These are phyloP conservation scores for Dionaea muscipula DNA, from an alignment of 179 eudicot genomes.

Conservation along the genomic window DNA sequence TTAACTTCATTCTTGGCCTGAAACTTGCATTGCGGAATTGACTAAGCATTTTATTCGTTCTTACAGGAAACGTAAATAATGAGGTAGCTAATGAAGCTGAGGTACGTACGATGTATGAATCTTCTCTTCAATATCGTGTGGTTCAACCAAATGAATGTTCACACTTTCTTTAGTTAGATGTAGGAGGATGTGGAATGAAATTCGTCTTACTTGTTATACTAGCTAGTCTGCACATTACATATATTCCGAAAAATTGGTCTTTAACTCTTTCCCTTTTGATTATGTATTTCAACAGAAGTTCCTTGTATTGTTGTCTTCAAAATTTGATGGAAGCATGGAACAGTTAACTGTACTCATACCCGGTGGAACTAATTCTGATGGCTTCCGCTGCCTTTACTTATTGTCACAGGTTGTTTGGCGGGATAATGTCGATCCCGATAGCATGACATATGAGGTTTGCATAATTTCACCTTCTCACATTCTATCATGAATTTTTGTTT, in stretches of 20 bases:
- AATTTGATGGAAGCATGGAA: neutral
- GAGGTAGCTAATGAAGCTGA: conserved; percentile 26
- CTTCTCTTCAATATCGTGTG: neutral
- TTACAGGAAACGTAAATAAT: conserved; percentile 29
- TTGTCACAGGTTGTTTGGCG: conserved; percentile 39
- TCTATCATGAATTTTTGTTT: too few species aligned
- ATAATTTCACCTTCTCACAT: too few species aligned
- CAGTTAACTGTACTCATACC: neutral
- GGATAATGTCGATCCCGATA: conserved; percentile 55
- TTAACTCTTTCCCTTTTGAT: too few species aligned
- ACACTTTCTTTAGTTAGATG: too few species aligned
- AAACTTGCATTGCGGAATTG: neutral
- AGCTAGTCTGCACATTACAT: too few species aligned
- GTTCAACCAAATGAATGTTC: neutral
- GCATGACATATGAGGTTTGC: conserved; percentile 70
- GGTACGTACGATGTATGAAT: conserved; percentile 26
- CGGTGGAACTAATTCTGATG: neutral
- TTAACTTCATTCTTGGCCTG: neutral
- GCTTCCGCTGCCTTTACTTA: conserved; percentile 1
- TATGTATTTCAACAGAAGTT: too few species aligned
- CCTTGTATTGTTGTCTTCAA: too few species aligned
- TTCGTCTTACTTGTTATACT: too few species aligned
- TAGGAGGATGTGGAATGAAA: too few species aligned
- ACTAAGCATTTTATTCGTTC: neutral
- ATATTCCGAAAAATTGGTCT: too few species aligned